Conservation (phyloP, 371 early-diverging fungal species). For the Smittium culicis region DNA sequence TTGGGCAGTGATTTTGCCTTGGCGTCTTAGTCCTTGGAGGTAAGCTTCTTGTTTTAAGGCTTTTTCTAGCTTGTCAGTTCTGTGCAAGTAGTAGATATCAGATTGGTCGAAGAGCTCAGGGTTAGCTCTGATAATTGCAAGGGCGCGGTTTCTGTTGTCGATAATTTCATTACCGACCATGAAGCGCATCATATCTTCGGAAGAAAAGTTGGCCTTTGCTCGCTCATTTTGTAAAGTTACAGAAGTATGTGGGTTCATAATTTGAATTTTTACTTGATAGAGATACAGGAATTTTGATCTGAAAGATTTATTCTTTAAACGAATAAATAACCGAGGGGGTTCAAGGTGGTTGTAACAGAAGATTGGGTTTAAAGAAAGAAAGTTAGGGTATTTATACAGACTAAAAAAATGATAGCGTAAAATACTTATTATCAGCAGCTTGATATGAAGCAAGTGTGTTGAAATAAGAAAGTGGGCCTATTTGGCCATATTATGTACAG, state of each 20-base stretch:
- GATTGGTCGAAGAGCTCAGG: conserved; percentile 24
- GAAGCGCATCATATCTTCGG: neutral
- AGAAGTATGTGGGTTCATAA: conserved; percentile 8
- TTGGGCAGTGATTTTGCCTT: neutral
- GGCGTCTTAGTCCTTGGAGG: conserved; percentile 15
- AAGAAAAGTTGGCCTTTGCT: neutral
- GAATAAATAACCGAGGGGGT: too few species aligned
- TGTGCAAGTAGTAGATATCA: conserved; percentile 24
- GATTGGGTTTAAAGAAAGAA: too few species aligned
- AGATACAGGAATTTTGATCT: too few species aligned
- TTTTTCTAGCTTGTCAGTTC: conserved; percentile 28
- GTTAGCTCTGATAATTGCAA: conserved; percentile 18
- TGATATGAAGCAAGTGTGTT: too few species aligned
- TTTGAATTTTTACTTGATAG: too few species aligned
- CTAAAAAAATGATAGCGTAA: too few species aligned
- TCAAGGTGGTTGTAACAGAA: too few species aligned
- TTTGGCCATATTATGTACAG: too few species aligned
- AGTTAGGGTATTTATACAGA: too few species aligned
- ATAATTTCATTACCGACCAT: neutral
- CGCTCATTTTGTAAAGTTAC: neutral
- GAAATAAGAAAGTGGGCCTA: too few species aligned
- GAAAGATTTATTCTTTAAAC: too few species aligned
- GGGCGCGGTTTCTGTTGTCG: conserved; percentile 13
- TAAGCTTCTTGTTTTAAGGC: conserved; percentile 23
- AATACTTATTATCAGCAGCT: too few species aligned